Conservation (phyloP, 2,329 filamentous ascomycete species). For the Trichoderma sp. region DNA sequence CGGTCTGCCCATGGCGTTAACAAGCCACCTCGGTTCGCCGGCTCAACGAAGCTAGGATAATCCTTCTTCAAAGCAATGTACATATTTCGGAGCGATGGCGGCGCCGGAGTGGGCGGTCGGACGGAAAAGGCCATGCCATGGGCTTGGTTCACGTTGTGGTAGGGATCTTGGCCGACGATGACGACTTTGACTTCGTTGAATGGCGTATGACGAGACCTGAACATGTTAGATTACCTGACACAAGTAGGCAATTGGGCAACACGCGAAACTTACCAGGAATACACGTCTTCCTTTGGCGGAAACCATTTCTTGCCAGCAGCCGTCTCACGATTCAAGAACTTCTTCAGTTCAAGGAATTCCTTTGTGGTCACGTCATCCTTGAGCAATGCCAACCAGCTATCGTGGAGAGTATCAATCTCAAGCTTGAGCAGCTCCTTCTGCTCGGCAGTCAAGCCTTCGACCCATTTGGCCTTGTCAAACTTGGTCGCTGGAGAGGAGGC, state of each 20-base stretch:
- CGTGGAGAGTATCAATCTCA: slow-evolving; percentile 89
- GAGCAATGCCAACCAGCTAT: slow-evolving; percentile 86
- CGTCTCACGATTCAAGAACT: slow-evolving; percentile 80
- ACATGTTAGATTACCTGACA: not conserved
- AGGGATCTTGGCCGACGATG: slow-evolving; percentile 94
- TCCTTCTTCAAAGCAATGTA: slow-evolving; percentile 86
- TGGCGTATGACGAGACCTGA: slow-evolving; percentile 92
- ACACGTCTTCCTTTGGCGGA: slow-evolving; percentile 85
- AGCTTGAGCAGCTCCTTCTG: slow-evolving; percentile 81
- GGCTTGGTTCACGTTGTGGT: slow-evolving; percentile 94
- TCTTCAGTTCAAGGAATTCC: slow-evolving; percentile 86
- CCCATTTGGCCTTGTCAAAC: slow-evolving; percentile 91
- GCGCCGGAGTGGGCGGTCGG: slow-evolving; percentile 82
- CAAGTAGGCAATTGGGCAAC: not conserved
- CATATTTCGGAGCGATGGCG: slow-evolving; percentile 91
- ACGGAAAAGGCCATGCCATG: slow-evolving; percentile 97
- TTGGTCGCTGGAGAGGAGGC: slow-evolving; percentile 49
- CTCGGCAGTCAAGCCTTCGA: slow-evolving; percentile 76
- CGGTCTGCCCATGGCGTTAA: slow-evolving; percentile 93
- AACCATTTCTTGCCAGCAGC: slow-evolving; percentile 77
- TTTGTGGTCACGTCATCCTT: slow-evolving; percentile 81
- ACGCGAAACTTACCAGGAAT: slow-evolving; percentile 74
- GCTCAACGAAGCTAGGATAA: slow-evolving; percentile 77
- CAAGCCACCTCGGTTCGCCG: slow-evolving; percentile 77
- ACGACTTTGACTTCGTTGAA: slow-evolving; percentile 88